Percentiles rank a stretch among this genome's conserved stretches.
These are phyloP conservation scores for Leccinum longicurvipes DNA, from an alignment of 768 basidiomycete genomes.

Conservation along the genomic window DNA sequence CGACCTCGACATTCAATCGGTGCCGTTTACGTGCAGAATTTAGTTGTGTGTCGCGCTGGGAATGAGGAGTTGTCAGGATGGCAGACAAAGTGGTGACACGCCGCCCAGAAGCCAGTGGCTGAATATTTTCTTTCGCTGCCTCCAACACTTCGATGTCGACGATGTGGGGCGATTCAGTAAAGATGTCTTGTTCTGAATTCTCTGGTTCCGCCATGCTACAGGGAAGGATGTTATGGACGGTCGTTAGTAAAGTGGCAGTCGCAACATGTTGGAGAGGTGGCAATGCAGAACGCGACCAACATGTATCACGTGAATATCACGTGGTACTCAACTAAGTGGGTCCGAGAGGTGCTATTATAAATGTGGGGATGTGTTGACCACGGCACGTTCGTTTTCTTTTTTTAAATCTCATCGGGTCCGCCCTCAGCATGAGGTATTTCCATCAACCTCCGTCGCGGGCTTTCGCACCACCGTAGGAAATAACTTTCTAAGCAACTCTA, in stretches of 20 bases:
- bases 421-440: not conserved
- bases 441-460: not conserved
- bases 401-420: not conserved
- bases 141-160: constrained; percentile 82
- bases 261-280: not conserved
- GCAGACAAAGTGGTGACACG: constrained; percentile 75
- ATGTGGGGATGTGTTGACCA: too few relatives aligned
- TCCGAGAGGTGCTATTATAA: not conserved
- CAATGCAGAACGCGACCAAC: constrained; percentile 16
- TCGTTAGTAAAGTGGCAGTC: not conserved
- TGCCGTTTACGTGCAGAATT: constrained; percentile 61
- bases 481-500: not conserved
- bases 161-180: constrained; percentile 42
- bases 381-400: not conserved
- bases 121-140: constrained; percentile 84
- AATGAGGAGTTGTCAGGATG: constrained; percentile 73
- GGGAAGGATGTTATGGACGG: not conserved
- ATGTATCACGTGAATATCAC: constrained; percentile 20
- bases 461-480: not conserved
- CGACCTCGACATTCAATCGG: constrained; percentile 68
- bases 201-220: constrained; percentile 21
- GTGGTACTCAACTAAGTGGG: not conserved
- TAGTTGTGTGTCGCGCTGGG: constrained; percentile 68
- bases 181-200: constrained; percentile 40
- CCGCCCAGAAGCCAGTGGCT: constrained; percentile 75